A percentile compares a stretch with the other conserved stretches of the same genome.
phyloP scores from a whole-genome alignment of 805 yeast species.

The Lipomyces oligophaga region DNA sequence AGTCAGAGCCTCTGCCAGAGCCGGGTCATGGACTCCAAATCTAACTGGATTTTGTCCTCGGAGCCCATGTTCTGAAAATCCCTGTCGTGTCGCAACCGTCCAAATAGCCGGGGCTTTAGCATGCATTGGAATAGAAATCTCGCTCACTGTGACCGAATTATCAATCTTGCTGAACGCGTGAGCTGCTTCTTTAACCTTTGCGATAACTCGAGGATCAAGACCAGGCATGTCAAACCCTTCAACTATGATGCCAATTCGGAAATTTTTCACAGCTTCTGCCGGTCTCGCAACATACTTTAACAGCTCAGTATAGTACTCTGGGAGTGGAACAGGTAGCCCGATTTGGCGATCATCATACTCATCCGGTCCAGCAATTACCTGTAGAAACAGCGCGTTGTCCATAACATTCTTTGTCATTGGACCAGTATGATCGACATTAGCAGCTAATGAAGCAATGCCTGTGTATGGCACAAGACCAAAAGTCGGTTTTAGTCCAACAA shows the following conservation, averaged over 20 bases:
- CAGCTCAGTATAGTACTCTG: slow-evolving; percentile 30
- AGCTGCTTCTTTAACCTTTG: slow-evolving; percentile 35
- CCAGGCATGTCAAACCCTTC: slow-evolving; percentile 40
- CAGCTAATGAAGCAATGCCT: slow-evolving; percentile 40
- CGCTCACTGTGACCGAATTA: slow-evolving; percentile 40
- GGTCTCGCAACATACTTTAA: slow-evolving; percentile 8
- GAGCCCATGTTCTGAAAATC: slow-evolving; percentile 25
- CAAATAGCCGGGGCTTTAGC: slow-evolving; percentile 41
- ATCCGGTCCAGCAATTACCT: slow-evolving; percentile 41
- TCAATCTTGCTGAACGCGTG: slow-evolving; percentile 36
- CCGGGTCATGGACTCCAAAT: slow-evolving; percentile 24
- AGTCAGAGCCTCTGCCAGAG: slow-evolving; percentile 8
- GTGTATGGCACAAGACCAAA: slow-evolving; percentile 44
- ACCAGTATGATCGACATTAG: slow-evolving; percentile 41
- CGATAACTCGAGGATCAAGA: slow-evolving; percentile 35
- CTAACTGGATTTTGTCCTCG: slow-evolving; percentile 20
- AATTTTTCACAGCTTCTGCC: slow-evolving; percentile 33
- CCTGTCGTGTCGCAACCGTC: slow-evolving; percentile 35
- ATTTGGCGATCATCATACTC: slow-evolving; percentile 39
- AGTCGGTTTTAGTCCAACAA: slow-evolving; percentile 47
- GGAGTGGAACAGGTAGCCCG: slow-evolving; percentile 30
- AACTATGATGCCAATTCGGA: slow-evolving; percentile 38
- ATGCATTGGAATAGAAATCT: slow-evolving; percentile 40
- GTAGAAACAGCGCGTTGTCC: slow-evolving; percentile 37
- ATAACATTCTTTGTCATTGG: slow-evolving; percentile 41